Evolutionary conservation across 306 rosid species (phyloP).

Genomic region (Aeschynomene evenia): DNA sequence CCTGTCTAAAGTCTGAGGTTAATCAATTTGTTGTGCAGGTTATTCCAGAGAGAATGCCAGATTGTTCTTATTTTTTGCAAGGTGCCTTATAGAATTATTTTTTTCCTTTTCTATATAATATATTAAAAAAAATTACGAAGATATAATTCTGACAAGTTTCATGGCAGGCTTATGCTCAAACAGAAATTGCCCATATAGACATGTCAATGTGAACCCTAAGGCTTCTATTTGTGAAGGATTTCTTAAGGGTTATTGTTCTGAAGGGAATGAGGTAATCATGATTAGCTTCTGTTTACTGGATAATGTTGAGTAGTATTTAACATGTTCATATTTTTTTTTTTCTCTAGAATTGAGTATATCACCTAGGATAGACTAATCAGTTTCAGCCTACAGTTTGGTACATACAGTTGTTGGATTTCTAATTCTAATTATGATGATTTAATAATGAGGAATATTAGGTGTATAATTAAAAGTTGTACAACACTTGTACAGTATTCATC

Average conservation of each 20-base stretch:
- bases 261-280: slow-evolving; percentile 75
- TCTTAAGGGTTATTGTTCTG: slow-evolving; percentile 89
- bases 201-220: slow-evolving; percentile 88
- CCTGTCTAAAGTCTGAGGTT: slow-evolving; percentile 22
- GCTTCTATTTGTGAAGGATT: slow-evolving; percentile 87
- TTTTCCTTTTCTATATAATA: background rate
- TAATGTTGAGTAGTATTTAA: background rate
- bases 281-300: slow-evolving; percentile 1
- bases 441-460: no score
- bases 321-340: background rate
- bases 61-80: slow-evolving; percentile 90
- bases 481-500: no score
- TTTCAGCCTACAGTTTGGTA: background rate
- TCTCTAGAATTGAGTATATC: background rate
- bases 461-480: no score
- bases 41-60: slow-evolving; percentile 97
- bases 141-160: slow-evolving; percentile 48
- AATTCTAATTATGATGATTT: background rate
- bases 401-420: background rate
- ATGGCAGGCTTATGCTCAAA: slow-evolving; percentile 91
- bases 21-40: slow-evolving; percentile 57
- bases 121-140: slow-evolving; percentile 8
- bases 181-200: slow-evolving; percentile 81
- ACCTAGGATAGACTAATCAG: slow-evolving; percentile 1
- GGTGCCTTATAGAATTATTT: slow-evolving; percentile 45